phyloP scores from a whole-genome alignment of 805 yeast species.

The Millerozyma acaciae region DNA sequence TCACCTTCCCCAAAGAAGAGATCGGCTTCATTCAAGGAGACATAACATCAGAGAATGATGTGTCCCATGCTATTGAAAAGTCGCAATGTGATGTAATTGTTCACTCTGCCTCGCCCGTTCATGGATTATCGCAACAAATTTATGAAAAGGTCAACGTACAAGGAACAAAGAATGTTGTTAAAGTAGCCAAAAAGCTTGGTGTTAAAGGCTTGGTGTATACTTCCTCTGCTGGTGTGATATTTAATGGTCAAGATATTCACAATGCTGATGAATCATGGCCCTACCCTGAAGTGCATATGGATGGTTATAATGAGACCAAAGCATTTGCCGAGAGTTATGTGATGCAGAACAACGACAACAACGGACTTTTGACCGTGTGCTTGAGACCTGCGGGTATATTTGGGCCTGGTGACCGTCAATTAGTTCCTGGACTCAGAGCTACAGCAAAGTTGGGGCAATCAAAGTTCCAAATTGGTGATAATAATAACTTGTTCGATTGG shows the following conservation, averaged over 20 bases:
- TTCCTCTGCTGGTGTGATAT: conserved; percentile 95
- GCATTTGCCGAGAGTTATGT: conserved; percentile 86
- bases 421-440: conserved; percentile 85
- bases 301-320: conserved; percentile 92
- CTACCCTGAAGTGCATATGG: conserved; percentile 89
- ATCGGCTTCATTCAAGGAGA: conserved; percentile 77
- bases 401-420: conserved; percentile 97
- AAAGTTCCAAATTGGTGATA: conserved; percentile 91
- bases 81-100: conserved; percentile 73
- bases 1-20: conserved; percentile 62
- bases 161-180: conserved; percentile 76
- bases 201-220: conserved; percentile 83
- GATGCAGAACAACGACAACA: conserved; percentile 60
- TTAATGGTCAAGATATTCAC: conserved; percentile 87
- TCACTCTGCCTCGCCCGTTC: conserved; percentile 96
- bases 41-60: conserved; percentile 69
- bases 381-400: conserved; percentile 96
- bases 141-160: conserved; percentile 87
- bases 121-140: conserved; percentile 75
- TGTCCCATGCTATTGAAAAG: conserved; percentile 54
- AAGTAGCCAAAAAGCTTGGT: conserved; percentile 50
- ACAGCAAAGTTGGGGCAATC: conserved; percentile 85
- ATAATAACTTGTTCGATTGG: conserved; percentile 92
- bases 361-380: conserved; percentile 70
- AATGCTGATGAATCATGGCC: conserved; percentile 96